Evolutionary conservation across 352 stramenopile species (phyloP), one percentile per base, ranked within the genome.

Genomic region (Detonula confervacea): DNA sequence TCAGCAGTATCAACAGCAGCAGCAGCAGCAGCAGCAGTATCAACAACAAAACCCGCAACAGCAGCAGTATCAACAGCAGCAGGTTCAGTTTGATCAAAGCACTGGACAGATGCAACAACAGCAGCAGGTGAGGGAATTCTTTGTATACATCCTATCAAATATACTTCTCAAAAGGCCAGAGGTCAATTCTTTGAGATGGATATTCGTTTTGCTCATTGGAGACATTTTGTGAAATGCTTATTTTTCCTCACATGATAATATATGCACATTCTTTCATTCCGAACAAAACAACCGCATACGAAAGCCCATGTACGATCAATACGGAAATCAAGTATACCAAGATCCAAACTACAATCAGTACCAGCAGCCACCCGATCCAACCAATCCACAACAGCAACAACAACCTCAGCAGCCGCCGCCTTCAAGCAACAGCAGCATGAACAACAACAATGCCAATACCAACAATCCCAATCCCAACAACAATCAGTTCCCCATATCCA

Each of bases 11-110:
- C 64, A 77, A 47, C 55, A 46, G 25, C 77, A 88, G 20, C 81
- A 88, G 25, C 81, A 86, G 46, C 73, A 87, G 18, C 63, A 77
- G n/a, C 69, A 73, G 59, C 16, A 12, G 1, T 24, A 62, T 14
- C 44, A 81, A 42, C 54, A 77, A 25, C 51, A 85, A 18, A 60
- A 73, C 18, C 39, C 29, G 33, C 61, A 73, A 25, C 69, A 79
- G 51, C 55, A 73, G 44, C 61, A 80, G 54, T 1, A 65, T 8
- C 55, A 70, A 51, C 75, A 80, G 47, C 59, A 68, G 52, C 75
- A 84, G 62, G 69, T 61, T 57, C 55, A 75, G 57, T 80, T 63
- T 51, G 61, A 75, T 56, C 62, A 61, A 52, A 51, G 35, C 6
- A 55, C 27, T 14, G 71, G 49, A 6, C 51, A 80, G 25, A 22